These are phyloP conservation scores for Pittosporum tobira DNA, from an alignment of 129 eudicot genomes.

Conservation along the genomic window DNA sequence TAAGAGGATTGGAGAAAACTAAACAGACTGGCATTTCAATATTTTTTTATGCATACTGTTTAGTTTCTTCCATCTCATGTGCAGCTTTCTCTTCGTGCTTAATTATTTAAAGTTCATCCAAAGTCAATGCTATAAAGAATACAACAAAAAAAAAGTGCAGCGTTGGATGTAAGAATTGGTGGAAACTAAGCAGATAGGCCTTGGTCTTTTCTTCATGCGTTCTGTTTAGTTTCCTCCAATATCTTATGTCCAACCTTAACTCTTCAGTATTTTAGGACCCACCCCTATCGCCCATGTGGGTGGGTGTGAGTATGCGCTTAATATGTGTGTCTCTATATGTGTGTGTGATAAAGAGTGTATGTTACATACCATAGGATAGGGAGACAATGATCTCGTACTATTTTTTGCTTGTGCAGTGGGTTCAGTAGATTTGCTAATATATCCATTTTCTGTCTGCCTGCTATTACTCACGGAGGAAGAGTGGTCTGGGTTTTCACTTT, in stretches of 20 bases:
- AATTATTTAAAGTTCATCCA: no score
- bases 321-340: neutral
- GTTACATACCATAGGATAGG: conserved; percentile 51
- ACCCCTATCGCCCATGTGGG: neutral
- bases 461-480: conserved; percentile 19
- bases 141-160: neutral
- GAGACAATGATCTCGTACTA: conserved; percentile 43
- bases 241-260: neutral
- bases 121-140: no score
- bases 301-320: neutral
- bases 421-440: conserved; percentile 21
- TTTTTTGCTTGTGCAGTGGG: conserved; percentile 17
- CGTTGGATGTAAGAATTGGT: neutral
- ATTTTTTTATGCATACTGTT: no score
- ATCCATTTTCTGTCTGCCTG: conserved; percentile 35
- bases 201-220: no score
- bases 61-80: no score
- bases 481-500: conserved; percentile 23
- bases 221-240: no score
- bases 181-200: neutral
- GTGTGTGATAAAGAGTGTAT: conserved; percentile 1
- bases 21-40: no score
- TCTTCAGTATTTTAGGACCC: neutral
- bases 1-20: no score
- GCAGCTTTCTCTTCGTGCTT: no score